These are phyloP conservation scores for Forsythia suspensa DNA, from an alignment of 257 asterid genomes.

Conservation along the genomic window DNA sequence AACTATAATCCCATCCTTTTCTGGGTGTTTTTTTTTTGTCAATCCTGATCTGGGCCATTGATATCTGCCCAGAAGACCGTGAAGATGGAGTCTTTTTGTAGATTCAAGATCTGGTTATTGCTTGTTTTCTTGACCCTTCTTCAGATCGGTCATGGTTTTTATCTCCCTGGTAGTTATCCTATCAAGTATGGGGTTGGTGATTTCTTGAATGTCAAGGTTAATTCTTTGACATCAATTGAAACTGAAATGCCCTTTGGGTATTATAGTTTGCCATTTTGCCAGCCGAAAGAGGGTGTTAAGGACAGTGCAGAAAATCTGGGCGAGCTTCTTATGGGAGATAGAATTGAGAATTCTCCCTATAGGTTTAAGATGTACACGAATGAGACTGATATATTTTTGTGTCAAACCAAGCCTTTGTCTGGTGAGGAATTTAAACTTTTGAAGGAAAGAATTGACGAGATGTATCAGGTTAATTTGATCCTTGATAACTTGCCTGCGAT, in stretches of 20 bases:
- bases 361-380: constrained; percentile 76
- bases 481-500: constrained; percentile 87
- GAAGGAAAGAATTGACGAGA: constrained; percentile 84
- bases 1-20: constrained; percentile 18
- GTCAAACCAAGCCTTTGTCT: constrained; percentile 71
- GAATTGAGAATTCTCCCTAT: constrained; percentile 88
- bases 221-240: constrained; percentile 85
- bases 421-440: constrained; percentile 69
- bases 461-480: constrained; percentile 82
- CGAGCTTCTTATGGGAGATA: constrained; percentile 93
- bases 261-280: constrained; percentile 81
- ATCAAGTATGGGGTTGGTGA: constrained; percentile 75
- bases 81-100: constrained; percentile 58
- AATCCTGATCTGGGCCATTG: constrained; percentile 54
- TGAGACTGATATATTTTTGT: constrained; percentile 65
- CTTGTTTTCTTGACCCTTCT: constrained; percentile 32
- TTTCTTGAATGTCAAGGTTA: constrained; percentile 72
- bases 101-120: constrained; percentile 63
- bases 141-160: constrained; percentile 68
- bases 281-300: constrained; percentile 70
- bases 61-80: constrained; percentile 46
- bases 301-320: constrained; percentile 92
- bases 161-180: constrained; percentile 91
- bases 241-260: constrained; percentile 84
- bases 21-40: constrained; percentile 15